A percentile compares a stretch with the other conserved stretches of the same genome.
Conservation (phyloP, 2,329 filamentous ascomycete genomes). For the Ploettnerulaceae sp. region DNA sequence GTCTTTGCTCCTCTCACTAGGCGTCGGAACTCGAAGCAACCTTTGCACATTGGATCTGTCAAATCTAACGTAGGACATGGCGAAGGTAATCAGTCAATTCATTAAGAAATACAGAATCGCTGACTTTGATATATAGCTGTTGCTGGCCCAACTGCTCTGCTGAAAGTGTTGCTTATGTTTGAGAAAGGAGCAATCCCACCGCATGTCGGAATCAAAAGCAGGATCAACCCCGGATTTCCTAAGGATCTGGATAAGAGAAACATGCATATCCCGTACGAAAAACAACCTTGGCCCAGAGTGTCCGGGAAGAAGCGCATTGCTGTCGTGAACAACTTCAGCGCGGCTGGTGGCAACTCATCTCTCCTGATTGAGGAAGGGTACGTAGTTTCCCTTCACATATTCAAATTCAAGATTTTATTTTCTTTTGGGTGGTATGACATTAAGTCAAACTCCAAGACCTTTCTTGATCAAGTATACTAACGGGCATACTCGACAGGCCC, state of each 20-base stretch:
- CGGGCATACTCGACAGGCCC: no score
- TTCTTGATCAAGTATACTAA: no score
- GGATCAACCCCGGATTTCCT: conserved; percentile 30
- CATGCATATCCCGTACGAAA: conserved; percentile 42
- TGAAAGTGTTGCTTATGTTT: conserved; percentile 28
- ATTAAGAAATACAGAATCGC: no score
- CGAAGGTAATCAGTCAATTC: no score
- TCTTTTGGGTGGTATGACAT: no score
- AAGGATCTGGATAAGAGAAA: conserved; percentile 34
- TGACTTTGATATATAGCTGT: no score
- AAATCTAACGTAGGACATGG: conserved; percentile 9
- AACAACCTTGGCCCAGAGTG: conserved; percentile 17
- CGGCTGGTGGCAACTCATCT: conserved; percentile 24
- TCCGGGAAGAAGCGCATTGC: conserved; percentile 39
- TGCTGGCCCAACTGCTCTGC: conserved; percentile 26
- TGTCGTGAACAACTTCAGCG: conserved; percentile 46
- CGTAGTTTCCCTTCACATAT: no score
- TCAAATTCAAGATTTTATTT: no score
- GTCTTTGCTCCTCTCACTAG: conserved; percentile 47
- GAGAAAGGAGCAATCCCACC: conserved; percentile 23
- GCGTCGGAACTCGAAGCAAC: background rate
- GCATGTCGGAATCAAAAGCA: conserved; percentile 25
- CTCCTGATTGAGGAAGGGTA: conserved; percentile 23
- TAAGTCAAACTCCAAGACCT: no score
- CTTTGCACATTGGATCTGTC: conserved; percentile 2